These are phyloP conservation scores for Barnettozyma siamensis DNA, from an alignment of 805 yeast genomes.

Conservation along the genomic window DNA sequence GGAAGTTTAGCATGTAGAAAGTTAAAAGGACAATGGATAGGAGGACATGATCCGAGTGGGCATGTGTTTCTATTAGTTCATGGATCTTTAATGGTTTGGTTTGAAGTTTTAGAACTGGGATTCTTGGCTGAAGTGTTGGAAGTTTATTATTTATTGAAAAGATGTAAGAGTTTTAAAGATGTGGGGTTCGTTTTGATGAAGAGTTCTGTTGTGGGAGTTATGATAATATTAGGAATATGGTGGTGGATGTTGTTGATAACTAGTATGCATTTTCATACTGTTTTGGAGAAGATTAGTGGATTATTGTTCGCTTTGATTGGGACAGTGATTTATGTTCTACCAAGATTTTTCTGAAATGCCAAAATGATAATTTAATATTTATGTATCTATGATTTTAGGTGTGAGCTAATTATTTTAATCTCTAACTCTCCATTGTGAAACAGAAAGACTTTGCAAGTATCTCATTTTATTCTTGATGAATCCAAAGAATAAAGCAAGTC, in stretches of 20 bases:
- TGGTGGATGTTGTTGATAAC: constrained; percentile 86
- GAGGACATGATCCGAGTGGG: constrained; percentile 97
- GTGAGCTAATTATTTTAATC: constrained; percentile 7
- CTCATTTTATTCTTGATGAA: constrained; percentile 62
- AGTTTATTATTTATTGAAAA: not conserved
- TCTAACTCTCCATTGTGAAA: constrained; percentile 62
- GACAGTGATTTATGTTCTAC: constrained; percentile 35
- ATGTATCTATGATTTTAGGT: no score
- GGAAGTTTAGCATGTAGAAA: constrained; percentile 38
- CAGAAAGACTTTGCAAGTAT: constrained; percentile 66
- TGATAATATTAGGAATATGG: constrained; percentile 50
- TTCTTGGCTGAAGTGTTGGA: constrained; percentile 21
- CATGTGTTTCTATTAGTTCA: constrained; percentile 78
- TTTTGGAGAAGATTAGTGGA: constrained; percentile 70
- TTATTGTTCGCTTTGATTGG: constrained; percentile 54
- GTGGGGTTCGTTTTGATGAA: not conserved
- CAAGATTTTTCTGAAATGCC: constrained; percentile 21
- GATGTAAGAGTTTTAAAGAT: constrained; percentile 1
- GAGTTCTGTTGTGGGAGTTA: constrained; percentile 22
- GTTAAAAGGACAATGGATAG: constrained; percentile 62
- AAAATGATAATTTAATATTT: not conserved
- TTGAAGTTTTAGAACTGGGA: constrained; percentile 47
- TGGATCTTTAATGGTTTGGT: constrained; percentile 56
- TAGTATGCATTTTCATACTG: constrained; percentile 76
- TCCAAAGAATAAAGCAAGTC: constrained; percentile 53